Base-by-base conservation (phyloP, 768 basidiomycete species). In the Hysterangium stoloniferum region DNA sequence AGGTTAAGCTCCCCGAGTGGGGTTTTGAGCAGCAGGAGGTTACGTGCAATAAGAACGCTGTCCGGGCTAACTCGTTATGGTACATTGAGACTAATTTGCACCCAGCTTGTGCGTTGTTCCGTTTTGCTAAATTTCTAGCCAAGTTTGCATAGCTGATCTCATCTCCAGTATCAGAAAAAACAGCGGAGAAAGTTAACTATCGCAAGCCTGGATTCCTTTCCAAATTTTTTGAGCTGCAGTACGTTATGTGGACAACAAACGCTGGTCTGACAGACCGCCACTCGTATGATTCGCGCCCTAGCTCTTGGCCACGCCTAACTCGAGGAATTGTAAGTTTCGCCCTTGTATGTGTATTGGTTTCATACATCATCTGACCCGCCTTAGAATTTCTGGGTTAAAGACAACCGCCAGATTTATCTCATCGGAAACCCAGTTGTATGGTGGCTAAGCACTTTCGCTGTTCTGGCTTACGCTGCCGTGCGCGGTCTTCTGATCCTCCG, bases 21-120 rank as follows among this genome's bases (percentile, higher is more conserved):
- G 96, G 81, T 0, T 99, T 76, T 58, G 96, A 97, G 62, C 96
- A 99, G 66, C 96, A 99, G 64, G 96, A 99, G 62, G 96, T 99
- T 45, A 98, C 96, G 0, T 99, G 96, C 67, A 99, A 99, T 69
- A 98, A 93, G 75, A 95, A 98, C 59, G 94, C 96, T 11, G 85
- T 85, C 22, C 76, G 71, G 64, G 77, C 74, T 2, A 98, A 98
- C 65, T 93, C 92, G 27, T 62, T 98, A 54, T 98, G 96, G 96
- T 91, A 78, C 59, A 71, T 97, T 35, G 96, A 99, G 71, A 96
- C 92, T 1, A 77, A 86, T 42, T 71, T 60, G 24, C 92, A 98
- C 62, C 73, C 79, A 0, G 71, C 75, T 44, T 64, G 86, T 94
- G 62, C 60, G 88, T 76, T 37, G 11, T 12, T 19, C 6, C 37